Percentiles rank a stretch among this genome's conserved stretches.
phyloP scores from a whole-genome alignment of 768 basidiomycete species.

The Rossbeevera mucosa region DNA sequence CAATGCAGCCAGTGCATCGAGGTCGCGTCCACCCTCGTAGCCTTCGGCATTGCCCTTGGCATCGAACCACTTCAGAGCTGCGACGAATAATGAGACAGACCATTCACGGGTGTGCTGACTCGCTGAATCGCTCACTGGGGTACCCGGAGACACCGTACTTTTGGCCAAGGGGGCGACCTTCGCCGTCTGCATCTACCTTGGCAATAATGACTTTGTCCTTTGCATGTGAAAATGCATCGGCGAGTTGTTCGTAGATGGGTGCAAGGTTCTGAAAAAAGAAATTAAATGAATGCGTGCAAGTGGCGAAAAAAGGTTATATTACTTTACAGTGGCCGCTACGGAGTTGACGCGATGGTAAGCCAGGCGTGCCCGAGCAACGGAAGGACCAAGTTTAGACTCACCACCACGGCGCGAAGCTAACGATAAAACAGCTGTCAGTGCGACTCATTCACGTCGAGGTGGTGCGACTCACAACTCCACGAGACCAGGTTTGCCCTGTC shows the following conservation, averaged over 20 bases:
- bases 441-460: not conserved
- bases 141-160: conserved; percentile 80
- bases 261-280: conserved; percentile 68
- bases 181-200: conserved; percentile 91
- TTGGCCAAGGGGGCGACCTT: conserved; percentile 67
- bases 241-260: conserved; percentile 83
- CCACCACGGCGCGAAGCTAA: conserved; percentile 88
- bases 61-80: conserved; percentile 91
- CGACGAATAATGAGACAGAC: conserved; percentile 9
- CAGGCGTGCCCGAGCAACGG: not conserved
- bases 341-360: not conserved
- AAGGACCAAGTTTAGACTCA: conserved; percentile 33
- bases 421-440: conserved; percentile 1
- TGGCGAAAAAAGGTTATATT: conserved; percentile 9
- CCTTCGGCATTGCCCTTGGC: conserved; percentile 59
- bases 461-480: conserved; percentile 78
- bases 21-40: conserved; percentile 76
- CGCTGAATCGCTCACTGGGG: conserved; percentile 60
- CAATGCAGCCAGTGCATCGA: conserved; percentile 74
- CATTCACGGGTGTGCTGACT: not conserved
- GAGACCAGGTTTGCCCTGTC: conserved; percentile 75
- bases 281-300: not conserved
- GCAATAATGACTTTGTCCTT: conserved; percentile 85
- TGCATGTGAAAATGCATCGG: conserved; percentile 73
- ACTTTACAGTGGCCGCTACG: conserved; percentile 85